phyloP scores from a whole-genome alignment of 352 stramenopile genomes.

The Phytophthora tubulina region DNA sequence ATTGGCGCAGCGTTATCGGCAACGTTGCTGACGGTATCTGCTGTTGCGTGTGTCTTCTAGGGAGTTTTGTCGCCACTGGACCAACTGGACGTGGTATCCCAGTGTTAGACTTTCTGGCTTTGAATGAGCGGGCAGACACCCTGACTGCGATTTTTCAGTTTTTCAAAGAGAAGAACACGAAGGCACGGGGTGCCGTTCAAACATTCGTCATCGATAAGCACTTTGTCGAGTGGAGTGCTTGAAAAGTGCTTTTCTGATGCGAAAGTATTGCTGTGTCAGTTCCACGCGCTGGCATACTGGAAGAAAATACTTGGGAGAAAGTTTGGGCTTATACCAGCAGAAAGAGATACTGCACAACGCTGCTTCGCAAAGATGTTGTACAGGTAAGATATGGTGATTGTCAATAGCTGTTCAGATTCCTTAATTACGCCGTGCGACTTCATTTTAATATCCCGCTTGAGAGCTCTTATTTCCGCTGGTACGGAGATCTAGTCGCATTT shows the following conservation, averaged over 20 bases:
- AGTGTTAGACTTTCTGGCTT: too few relatives aligned
- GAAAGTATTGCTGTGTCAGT: background rate
- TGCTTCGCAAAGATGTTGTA: background rate
- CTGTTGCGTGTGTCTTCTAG: too few relatives aligned
- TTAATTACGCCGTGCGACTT: background rate
- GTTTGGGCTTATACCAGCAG: background rate
- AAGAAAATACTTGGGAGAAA: background rate
- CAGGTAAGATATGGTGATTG: background rate
- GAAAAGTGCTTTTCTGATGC: background rate
- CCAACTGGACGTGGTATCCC: too few relatives aligned
- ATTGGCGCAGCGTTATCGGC: too few relatives aligned
- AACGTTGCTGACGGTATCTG: too few relatives aligned
- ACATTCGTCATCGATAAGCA: background rate
- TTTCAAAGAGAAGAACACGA: too few relatives aligned
- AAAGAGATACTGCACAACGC: background rate
- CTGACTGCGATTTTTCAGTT: too few relatives aligned
- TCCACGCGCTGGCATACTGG: background rate
- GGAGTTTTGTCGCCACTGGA: too few relatives aligned
- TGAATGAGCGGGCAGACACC: too few relatives aligned
- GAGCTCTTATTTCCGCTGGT: background rate
- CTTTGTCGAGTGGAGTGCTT: background rate
- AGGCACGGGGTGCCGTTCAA: background rate
- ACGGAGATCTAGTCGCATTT: background rate
- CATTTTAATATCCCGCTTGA: background rate
- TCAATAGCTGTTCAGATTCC: background rate